phyloP scores from a whole-genome alignment of 495 filamentous ascomycete genomes.

The Aspergillus campestris region DNA sequence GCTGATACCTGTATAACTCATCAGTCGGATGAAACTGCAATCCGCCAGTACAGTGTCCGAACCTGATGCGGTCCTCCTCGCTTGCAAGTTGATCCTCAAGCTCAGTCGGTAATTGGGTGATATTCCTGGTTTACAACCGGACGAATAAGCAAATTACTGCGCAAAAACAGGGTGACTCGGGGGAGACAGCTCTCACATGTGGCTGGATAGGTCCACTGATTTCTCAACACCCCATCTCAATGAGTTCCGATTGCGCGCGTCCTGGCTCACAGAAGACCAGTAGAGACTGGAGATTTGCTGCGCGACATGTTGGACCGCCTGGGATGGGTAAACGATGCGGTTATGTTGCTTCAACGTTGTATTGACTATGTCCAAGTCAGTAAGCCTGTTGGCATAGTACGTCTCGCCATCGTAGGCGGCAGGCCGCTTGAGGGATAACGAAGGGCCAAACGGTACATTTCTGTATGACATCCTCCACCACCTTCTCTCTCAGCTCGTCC shows the following conservation, averaged over 20 bases:
- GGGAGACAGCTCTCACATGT: slow-evolving; percentile 24
- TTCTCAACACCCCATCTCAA: slow-evolving; percentile 29
- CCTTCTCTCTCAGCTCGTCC: slow-evolving; percentile 42
- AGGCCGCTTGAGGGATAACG: no score
- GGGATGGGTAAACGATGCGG: slow-evolving; percentile 62
- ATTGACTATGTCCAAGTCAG: slow-evolving; percentile 45
- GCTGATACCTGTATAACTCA: slow-evolving; percentile 43
- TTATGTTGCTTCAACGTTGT: slow-evolving; percentile 58
- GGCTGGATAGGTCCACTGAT: slow-evolving; percentile 38
- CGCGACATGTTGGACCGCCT: slow-evolving; percentile 69
- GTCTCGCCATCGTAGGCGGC: slow-evolving; percentile 1
- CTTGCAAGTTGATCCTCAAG: slow-evolving; percentile 23
- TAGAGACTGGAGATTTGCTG: slow-evolving; percentile 75
- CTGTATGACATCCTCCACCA: slow-evolving; percentile 47
- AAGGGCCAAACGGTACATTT: slow-evolving; percentile 29
- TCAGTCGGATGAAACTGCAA: slow-evolving; percentile 24
- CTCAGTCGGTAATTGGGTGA: slow-evolving; percentile 26
- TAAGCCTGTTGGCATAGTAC: neutral
- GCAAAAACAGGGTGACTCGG: neutral
- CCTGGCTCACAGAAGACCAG: slow-evolving; percentile 41
- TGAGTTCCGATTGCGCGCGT: slow-evolving; percentile 32
- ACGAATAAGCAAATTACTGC: slow-evolving; percentile 10
- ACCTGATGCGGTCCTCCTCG: slow-evolving; percentile 29
- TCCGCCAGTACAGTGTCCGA: slow-evolving; percentile 9
- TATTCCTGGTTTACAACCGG: slow-evolving; percentile 27